These are phyloP conservation scores for Hylodesmum podocarpum DNA, from an alignment of 306 rosid species.

Conservation along the genomic window DNA sequence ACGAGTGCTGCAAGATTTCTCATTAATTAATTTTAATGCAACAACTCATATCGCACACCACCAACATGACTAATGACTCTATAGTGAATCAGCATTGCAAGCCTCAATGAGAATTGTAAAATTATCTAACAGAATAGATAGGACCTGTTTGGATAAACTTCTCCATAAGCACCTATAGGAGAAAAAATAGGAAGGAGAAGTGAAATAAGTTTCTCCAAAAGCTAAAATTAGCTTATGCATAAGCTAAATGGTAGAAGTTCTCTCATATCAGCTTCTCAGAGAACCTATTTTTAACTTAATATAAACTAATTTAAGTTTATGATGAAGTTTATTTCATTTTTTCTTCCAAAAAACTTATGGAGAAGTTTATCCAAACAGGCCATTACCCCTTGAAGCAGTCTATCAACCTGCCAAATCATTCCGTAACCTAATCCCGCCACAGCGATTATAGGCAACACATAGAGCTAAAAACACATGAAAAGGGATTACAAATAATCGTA, in stretches of 20 bases:
- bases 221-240: no score
- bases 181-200: no score
- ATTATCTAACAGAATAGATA: not conserved
- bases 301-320: no score
- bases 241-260: no score
- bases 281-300: no score
- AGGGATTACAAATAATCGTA: not conserved
- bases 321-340: no score
- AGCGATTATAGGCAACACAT: not conserved
- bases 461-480: not conserved
- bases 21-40: not conserved
- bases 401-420: not conserved
- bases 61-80: not conserved
- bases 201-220: no score
- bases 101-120: not conserved
- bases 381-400: not conserved
- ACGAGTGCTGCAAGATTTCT: not conserved
- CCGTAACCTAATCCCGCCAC: not conserved
- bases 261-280: no score
- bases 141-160: no score
- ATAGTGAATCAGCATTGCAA: not conserved
- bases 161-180: no score
- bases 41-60: not conserved
- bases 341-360: no score
- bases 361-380: no score